Conservation (phyloP, 441 rosid genomes). For the Syzygium syzygioides region DNA sequence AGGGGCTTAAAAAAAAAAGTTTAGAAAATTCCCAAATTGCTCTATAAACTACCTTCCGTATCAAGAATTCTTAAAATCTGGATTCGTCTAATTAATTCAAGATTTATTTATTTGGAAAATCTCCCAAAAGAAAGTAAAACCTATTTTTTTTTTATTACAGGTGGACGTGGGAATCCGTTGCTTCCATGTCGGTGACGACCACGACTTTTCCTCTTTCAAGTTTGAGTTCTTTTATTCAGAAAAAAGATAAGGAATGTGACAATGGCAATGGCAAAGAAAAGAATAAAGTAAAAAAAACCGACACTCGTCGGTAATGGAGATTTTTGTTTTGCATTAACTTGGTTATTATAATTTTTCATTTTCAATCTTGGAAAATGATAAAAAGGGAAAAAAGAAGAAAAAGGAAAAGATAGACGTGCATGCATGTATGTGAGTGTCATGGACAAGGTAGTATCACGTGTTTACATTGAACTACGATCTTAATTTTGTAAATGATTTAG, state of each 20-base stretch:
- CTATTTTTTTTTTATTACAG: neutral
- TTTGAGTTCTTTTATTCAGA: neutral
- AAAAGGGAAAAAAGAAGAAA: rapidly evolving
- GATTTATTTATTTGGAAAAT: neutral
- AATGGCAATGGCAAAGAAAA: neutral
- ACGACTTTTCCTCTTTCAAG: neutral
- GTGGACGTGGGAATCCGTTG: neutral
- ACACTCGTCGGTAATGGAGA: neutral
- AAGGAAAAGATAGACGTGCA: neutral
- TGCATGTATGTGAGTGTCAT: neutral
- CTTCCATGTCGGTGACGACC: neutral
- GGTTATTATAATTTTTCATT: neutral
- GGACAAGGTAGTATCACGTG: neutral
- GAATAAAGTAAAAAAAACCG: neutral
- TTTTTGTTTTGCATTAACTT: neutral
- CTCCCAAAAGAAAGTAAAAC: neutral
- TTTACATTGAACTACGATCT: neutral
- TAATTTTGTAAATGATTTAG: neutral
- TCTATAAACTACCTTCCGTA: neutral
- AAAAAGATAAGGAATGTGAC: neutral
- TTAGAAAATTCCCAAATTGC: neutral
- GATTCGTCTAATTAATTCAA: neutral
- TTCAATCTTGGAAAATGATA: neutral
- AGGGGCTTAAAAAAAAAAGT: neutral
- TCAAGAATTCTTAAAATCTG: neutral